phyloP scores from a whole-genome alignment of 73 alveolate species.

The Paramecium tetraurelia region DNA sequence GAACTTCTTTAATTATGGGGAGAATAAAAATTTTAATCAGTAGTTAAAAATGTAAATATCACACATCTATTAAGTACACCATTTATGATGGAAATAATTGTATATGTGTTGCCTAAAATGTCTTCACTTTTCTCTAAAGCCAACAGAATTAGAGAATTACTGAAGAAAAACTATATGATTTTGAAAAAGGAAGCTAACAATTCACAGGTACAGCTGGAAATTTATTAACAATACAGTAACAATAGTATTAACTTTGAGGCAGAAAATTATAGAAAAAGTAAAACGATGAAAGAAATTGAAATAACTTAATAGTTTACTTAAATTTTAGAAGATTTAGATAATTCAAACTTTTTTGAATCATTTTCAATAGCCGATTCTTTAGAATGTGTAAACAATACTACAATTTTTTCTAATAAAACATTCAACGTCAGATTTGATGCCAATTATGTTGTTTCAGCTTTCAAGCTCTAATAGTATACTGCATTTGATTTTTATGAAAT shows the following conservation, averaged over 20 bases:
- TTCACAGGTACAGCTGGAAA: neutral
- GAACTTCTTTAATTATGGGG: neutral
- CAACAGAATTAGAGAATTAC: neutral
- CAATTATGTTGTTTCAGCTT: neutral
- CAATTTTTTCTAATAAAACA: neutral
- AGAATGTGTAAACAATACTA: neutral
- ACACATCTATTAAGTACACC: neutral
- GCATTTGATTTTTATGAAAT: neutral
- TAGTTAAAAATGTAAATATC: neutral
- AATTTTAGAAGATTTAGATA: neutral
- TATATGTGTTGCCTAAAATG: neutral
- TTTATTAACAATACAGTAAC: neutral
- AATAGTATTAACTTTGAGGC: neutral
- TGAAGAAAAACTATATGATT: neutral
- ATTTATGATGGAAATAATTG: neutral
- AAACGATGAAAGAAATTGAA: neutral
- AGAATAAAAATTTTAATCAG: neutral
- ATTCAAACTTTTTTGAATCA: neutral
- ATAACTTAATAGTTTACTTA: neutral
- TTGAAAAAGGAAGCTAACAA: neutral
- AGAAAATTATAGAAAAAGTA: neutral
- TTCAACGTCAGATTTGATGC: neutral
- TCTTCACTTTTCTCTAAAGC: neutral
- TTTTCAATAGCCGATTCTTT: neutral
- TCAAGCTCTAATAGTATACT: neutral